Base-by-base conservation (phyloP, 2,329 filamentous ascomycete genomes). In the Penicillium olsonii region DNA sequence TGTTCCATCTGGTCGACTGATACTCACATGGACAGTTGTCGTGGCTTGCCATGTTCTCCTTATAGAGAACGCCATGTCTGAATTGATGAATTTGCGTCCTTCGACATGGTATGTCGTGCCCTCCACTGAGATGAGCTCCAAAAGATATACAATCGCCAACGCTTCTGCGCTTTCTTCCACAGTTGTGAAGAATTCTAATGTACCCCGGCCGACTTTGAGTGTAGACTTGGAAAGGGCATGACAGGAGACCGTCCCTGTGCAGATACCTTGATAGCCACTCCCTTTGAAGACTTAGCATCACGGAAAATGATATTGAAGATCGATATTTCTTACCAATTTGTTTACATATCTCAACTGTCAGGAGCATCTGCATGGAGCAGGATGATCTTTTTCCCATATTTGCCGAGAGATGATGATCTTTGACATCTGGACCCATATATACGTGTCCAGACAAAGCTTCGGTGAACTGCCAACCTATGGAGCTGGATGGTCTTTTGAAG, bases 381-480 rank as follows among this genome's bases (percentile, higher is more conserved):
- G 45, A 42, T 9, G 45, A 37, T 3, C 38, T 31, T 5, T 37
- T 42, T 7, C 45, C 38, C n/a, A 31, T 14, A 15, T 7, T 29
- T n/a, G 37, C 45, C 15, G 45, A 35, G 20, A 47, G 20, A 4
- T 15, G 15, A 17, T 19, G 27, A n/a, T 19, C 7, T 47, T n/a
- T 7, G 35, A 45, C 2, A 22, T 11, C 2, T 35, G 34, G 7
- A 5, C 40, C 45, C 10, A 39, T 37, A 17, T 18, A 19, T 9
- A 56, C 43, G 17, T 55, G 27, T 6, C 57, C 57, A n/a, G 39
- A 38, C 11, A 60, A 42, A 14, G 24, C 35, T 27, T 60, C 57
- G 1, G 57, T 53, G 17, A 60, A 60, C 34, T 52, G 44, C 52
- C 54, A 56, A 19, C 57, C 51, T 22, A 50, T 48, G 5, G 55